Conservation (phyloP, 805 yeast genomes). For the Saccharomyces kudriavzevii region DNA sequence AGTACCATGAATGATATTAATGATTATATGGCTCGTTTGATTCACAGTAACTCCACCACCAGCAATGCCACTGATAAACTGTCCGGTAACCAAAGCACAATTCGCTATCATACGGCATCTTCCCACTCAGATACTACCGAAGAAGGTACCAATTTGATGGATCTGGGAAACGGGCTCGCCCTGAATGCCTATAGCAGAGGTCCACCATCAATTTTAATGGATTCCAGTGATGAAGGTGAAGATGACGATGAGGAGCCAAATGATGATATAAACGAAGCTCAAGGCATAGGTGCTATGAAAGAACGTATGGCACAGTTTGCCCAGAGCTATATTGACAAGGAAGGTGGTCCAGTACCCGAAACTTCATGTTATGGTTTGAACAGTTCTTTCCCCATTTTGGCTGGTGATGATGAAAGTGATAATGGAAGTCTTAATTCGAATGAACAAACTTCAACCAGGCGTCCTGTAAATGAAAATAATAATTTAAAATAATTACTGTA, state of each 20-base stretch:
- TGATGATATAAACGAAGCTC: neutral
- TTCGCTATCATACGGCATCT: neutral
- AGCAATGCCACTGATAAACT: constrained; percentile 1
- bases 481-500: neutral
- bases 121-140: neutral
- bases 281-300: neutral
- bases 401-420: neutral
- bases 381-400: neutral
- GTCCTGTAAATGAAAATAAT: neutral
- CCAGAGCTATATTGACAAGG: neutral
- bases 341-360: neutral
- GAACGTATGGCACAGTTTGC: neutral
- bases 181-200: constrained; percentile 28
- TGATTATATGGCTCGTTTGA: constrained; percentile 23
- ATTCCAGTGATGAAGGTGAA: constrained; percentile 26
- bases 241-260: constrained; percentile 3
- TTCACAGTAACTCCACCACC: constrained; percentile 15
- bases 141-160: constrained; percentile 11
- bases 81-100: neutral
- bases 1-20: constrained; percentile 11
- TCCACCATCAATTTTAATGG: constrained; percentile 33
- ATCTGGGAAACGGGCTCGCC: constrained; percentile 29
- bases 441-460: neutral
- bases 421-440: neutral
- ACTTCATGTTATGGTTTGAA: neutral